Percentiles rank a stretch among this genome's conserved stretches.
Evolutionary conservation across 805 yeast genomes (phyloP).

Genomic region (Schwanniomyces vanrijiae): DNA sequence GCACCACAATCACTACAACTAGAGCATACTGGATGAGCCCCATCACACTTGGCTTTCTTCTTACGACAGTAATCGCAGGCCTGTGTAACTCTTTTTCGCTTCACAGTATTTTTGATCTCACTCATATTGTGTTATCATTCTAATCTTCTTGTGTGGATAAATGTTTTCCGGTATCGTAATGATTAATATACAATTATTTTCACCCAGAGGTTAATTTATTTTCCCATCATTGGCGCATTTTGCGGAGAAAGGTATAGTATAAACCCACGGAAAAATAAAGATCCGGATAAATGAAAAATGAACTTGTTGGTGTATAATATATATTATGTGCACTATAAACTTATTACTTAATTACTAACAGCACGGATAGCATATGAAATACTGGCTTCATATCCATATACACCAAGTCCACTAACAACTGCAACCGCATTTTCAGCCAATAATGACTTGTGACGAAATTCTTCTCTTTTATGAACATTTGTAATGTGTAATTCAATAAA

Average conservation of each 20-base stretch:
- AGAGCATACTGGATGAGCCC: constrained; percentile 17
- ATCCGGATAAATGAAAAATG: neutral
- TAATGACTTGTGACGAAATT: constrained; percentile 50
- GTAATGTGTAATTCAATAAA: constrained; percentile 52
- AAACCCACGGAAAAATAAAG: neutral
- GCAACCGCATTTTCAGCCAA: constrained; percentile 50
- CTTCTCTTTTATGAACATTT: constrained; percentile 51
- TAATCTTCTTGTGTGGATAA: neutral
- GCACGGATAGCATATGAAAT: neutral
- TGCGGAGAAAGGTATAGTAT: neutral
- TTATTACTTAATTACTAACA: neutral
- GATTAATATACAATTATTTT: neutral
- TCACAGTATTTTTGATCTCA: neutral
- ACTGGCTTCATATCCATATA: constrained; percentile 39
- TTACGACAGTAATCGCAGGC: constrained; percentile 24
- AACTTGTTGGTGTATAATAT: neutral
- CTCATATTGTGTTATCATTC: constrained; percentile 1
- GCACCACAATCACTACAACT: constrained; percentile 10
- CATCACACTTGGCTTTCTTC: constrained; percentile 25
- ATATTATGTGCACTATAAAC: neutral
- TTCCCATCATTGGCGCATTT: neutral
- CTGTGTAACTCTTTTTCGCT: constrained; percentile 19
- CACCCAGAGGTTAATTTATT: neutral
- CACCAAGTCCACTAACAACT: constrained; percentile 43
- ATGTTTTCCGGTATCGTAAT: neutral